Evolutionary conservation across 2,329 filamentous ascomycete species (phyloP), one percentile per base, ranked within the genome.

Genomic region (Aciculosporium take): DNA sequence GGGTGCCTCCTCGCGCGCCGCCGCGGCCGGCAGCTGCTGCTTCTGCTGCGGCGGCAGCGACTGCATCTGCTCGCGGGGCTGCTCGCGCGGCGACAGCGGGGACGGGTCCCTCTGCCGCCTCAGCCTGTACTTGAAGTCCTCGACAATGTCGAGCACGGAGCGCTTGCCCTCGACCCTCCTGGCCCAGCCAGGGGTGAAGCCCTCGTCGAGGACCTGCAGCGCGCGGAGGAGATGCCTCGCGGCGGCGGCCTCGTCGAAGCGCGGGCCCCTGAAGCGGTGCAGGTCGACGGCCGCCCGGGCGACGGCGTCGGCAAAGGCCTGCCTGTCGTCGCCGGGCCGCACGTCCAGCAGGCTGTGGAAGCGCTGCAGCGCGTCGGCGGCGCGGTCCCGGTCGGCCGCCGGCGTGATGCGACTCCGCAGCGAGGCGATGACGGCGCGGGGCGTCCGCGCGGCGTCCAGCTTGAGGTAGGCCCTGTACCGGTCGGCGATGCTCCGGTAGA

Each of bases 81-180:
- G 23, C 24, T 43, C 32, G 18, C 10, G 37, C 8, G 12, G 12
- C 5, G 21, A 27, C 37, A 4, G 7, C 10, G n/a, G n/a, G n/a
- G n/a, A n/a, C 20, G 15, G 17, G 33, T 34, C 33, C 3, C 27
- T 33, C 13, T 36, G 17, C 23, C 21, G 37, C 17, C 40, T 28
- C 20, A 45, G 25, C 33, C 15, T 43, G 25, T 35, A 27, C 13
- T 41, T 45, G 25, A 45, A 45, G 13, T 45, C 44, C 18, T 45
- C 44, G 4, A 45, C 44, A n/a, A 45, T 40, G 10, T 41, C 44
- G 9, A 45, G 17, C 24, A 45, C 32, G 6, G 37, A n/a, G 7
- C 20, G 21, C 13, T 20, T 41, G 7, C 33, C 29, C n/a, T 21
- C 17, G n/a, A n/a, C n/a, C 24, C 28, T 43, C 2, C 17, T 25